A percentile compares a stretch with the other conserved stretches of the same genome.
These are phyloP conservation scores for Tulasnella sp. DNA, from an alignment of 768 basidiomycete genomes.

Conservation along the genomic window DNA sequence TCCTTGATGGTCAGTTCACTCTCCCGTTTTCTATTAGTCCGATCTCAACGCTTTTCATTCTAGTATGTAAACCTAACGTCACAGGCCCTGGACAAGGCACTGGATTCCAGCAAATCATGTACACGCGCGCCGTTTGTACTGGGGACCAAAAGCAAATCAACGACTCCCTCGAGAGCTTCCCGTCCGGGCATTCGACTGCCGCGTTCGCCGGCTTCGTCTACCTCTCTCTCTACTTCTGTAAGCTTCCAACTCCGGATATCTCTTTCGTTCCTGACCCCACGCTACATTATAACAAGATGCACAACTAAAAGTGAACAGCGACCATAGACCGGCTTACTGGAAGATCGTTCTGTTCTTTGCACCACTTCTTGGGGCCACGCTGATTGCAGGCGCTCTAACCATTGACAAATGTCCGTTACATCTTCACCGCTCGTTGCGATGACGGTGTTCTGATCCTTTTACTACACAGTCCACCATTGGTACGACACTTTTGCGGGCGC, in stretches of 20 bases:
- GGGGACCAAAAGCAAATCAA: constrained; percentile 44
- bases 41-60: not conserved
- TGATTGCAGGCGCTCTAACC: constrained; percentile 45
- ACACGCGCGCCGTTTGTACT: constrained; percentile 41
- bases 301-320: constrained; percentile 45
- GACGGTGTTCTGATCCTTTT: not conserved
- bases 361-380: constrained; percentile 41
- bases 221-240: constrained; percentile 34
- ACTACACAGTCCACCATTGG: constrained; percentile 35
- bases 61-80: constrained; percentile 14
- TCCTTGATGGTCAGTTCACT: constrained; percentile 25
- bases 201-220: constrained; percentile 45
- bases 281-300: too few relatives aligned
- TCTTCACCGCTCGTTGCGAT: not conserved
- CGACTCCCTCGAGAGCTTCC: constrained; percentile 44
- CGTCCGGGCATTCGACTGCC: constrained; percentile 46
- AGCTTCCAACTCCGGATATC: too few relatives aligned
- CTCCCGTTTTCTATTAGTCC: not conserved
- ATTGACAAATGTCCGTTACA: constrained; percentile 38
- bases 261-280: too few relatives aligned
- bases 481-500: constrained; percentile 45
- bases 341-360: constrained; percentile 48
- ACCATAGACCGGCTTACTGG: constrained; percentile 52
- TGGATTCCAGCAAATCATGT: constrained; percentile 40
- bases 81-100: constrained; percentile 24